Evolutionary conservation across 768 basidiomycete genomes (phyloP), one percentile per base, ranked within the genome.

Genomic region (Serendipita sp.): DNA sequence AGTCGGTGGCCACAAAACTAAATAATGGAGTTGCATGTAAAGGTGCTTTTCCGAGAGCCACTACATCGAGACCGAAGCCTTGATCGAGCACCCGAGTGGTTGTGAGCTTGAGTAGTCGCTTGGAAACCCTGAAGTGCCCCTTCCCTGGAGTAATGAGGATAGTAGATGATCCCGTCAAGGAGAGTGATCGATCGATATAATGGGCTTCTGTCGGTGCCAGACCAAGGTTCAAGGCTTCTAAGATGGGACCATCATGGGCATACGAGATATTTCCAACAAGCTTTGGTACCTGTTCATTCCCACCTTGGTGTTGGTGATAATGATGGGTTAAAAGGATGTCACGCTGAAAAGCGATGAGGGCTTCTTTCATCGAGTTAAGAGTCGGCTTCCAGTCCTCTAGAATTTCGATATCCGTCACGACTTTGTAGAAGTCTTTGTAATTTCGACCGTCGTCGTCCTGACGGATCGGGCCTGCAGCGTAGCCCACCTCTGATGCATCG

Each of bases 381-480:
- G 89, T 91, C 1, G 86, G 81, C 67, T 86, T 86, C 91, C 93
- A 95, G 70, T 94, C 90, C 65, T 83, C 77, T 48, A 91, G 79
- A 54, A 91, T 83, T 70, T 98, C 92, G 36, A 95, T 78, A 71
- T 98, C 95, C 3, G 91, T 89, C 71, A 94, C 89, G 69, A 98
- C 86, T 74, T 95, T 93, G 81, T 85, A 97, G 70, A 94, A 95
- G 72, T 96, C 96, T 74, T 96, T 95, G 76, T 93, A 92, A 36
- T 75, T 74, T 56, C 77, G 76, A 8, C 85, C 86, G 52, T 85
- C 79, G 64, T 90, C 89, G 69, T 92, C 86, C 63, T 79, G 76
- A 13, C 83, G 80, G 54, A 97, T 76, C 3, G 89, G 89, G 1
- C 91, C 90, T 1, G 88, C 87, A 2, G 91, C 91, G 68, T 88